Evolutionary conservation across 2,329 filamentous ascomycete species (phyloP).

Genomic region (Talaromyces sp.): DNA sequence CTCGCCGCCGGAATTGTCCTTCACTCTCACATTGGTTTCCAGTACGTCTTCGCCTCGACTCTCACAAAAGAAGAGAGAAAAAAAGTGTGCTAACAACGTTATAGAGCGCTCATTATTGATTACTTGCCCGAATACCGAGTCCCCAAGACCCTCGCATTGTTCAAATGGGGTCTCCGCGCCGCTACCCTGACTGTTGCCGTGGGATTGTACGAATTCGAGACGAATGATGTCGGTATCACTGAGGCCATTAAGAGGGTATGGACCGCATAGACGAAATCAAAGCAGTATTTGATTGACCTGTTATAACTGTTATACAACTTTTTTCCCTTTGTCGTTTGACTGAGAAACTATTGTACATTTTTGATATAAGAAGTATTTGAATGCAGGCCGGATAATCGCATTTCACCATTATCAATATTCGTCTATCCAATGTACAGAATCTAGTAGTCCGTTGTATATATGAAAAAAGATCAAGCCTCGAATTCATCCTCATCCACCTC

Average conservation of each 20-base stretch:
- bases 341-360: conserved; percentile 19
- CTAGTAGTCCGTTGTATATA: neutral
- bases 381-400: too few relatives aligned
- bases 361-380: neutral
- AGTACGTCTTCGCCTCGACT: conserved; percentile 52
- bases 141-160: conserved; percentile 64
- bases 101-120: conserved; percentile 74
- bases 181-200: conserved; percentile 79
- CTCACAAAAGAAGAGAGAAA: neutral
- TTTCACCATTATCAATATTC: neutral
- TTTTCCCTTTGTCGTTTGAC: conserved; percentile 16
- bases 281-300: conserved; percentile 78
- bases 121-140: conserved; percentile 76
- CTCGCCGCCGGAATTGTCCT: conserved; percentile 80
- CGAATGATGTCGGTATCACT: conserved; percentile 92
- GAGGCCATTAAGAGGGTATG: conserved; percentile 86
- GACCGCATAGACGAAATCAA: conserved; percentile 70
- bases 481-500: conserved; percentile 41
- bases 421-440: neutral
- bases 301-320: conserved; percentile 28
- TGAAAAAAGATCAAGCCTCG: conserved; percentile 18
- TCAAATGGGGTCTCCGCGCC: conserved; percentile 75
- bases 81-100: neutral
- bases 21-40: conserved; percentile 94
- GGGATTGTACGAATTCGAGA: conserved; percentile 97